These are phyloP conservation scores for Camelina sativa DNA, from an alignment of 345 rosid species.

Conservation along the genomic window DNA sequence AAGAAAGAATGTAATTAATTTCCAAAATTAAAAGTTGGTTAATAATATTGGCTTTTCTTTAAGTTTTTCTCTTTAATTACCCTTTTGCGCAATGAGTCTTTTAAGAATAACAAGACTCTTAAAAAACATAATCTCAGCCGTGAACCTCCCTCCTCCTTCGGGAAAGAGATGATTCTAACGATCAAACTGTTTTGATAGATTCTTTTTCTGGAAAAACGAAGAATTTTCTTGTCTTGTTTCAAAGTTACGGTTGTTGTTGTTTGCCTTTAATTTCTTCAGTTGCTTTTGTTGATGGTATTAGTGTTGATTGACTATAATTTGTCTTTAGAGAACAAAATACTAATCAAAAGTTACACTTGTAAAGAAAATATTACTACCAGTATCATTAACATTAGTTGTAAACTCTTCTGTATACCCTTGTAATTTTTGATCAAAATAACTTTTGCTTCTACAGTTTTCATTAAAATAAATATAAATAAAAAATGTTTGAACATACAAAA, in stretches of 20 bases:
- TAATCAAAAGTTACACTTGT: not conserved
- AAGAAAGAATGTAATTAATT: too few species aligned
- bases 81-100: constrained; percentile 32
- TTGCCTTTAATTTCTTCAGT: not conserved
- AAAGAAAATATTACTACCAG: not conserved
- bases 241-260: not conserved
- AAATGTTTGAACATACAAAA: too few species aligned
- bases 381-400: not conserved
- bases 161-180: constrained; percentile 48
- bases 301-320: not conserved
- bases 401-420: too few species aligned
- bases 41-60: too few species aligned
- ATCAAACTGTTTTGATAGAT: not conserved
- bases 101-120: constrained; percentile 75
- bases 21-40: too few species aligned
- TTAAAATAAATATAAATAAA: too few species aligned
- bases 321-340: not conserved
- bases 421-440: not conserved
- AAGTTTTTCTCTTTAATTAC: too few species aligned
- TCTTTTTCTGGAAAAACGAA: too few species aligned
- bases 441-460: not conserved
- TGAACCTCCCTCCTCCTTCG: constrained; percentile 52
- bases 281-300: not conserved
- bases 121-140: constrained; percentile 87
- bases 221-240: constrained; percentile 11